Conservation (phyloP, 768 basidiomycete species). For the Lactifluus hygrophoroides region DNA sequence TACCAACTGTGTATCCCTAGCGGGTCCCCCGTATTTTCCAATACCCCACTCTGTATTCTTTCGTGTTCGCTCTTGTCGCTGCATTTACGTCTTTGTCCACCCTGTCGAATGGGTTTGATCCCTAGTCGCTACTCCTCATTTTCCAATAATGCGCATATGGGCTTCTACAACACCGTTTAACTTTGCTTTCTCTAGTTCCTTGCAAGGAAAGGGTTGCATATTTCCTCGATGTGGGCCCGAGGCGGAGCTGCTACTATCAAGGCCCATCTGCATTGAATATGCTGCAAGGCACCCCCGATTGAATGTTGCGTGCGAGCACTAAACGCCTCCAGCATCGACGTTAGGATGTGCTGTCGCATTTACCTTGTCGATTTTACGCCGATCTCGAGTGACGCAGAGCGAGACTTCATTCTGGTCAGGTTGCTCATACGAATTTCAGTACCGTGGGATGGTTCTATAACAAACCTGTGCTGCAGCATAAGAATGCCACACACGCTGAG, state of each 20-base stretch:
- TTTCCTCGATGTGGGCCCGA: constrained; percentile 81
- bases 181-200: constrained; percentile 57
- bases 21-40: background rate
- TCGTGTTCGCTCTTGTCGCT: background rate
- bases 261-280: constrained; percentile 84
- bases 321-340: constrained; percentile 88
- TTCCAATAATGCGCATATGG: background rate
- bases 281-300: constrained; percentile 89
- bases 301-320: constrained; percentile 74
- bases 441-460: constrained; percentile 84
- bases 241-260: constrained; percentile 73
- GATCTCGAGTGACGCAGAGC: background rate
- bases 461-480: constrained; percentile 97
- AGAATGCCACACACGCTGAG: constrained; percentile 89
- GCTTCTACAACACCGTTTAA: constrained; percentile 51
- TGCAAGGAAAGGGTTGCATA: constrained; percentile 61
- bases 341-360: constrained; percentile 59
- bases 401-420: no score
- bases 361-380: background rate
- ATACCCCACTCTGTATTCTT: constrained; percentile 4
- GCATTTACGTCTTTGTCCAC: background rate
- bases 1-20: constrained; percentile 9
- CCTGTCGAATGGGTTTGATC: background rate
- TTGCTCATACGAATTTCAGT: constrained; percentile 45
- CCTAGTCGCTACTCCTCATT: background rate